phyloP scores from a whole-genome alignment of 2,329 filamentous ascomycete species.

The Xylariales sp. region DNA sequence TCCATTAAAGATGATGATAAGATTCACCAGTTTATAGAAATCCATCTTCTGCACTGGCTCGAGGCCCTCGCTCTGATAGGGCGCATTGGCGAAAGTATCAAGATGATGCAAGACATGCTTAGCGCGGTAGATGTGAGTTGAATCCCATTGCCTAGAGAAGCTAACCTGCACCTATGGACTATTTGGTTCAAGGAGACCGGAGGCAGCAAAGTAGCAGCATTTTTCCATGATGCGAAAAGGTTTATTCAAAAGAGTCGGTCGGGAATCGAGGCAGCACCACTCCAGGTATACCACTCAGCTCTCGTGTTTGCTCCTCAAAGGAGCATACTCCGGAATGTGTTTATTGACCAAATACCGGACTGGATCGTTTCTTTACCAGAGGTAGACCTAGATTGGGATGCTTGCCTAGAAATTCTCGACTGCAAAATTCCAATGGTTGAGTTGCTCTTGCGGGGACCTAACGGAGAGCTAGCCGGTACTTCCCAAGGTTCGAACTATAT shows the following conservation, averaged over 20 bases:
- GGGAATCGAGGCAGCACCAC: slow-evolving; percentile 20
- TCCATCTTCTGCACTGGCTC: slow-evolving; percentile 36
- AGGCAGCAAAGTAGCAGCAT: slow-evolving; percentile 6
- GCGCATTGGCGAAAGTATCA: slow-evolving; percentile 12
- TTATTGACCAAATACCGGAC: too few relatives aligned
- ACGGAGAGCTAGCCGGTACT: too few relatives aligned
- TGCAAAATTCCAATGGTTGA: too few relatives aligned
- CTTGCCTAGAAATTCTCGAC: too few relatives aligned
- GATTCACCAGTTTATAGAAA: slow-evolving; percentile 28
- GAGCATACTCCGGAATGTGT: slow-evolving; percentile 19
- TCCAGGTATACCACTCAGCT: slow-evolving; percentile 28
- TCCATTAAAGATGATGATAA: slow-evolving; percentile 20
- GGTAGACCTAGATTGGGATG: too few relatives aligned
- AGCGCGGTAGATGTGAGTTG: slow-evolving; percentile 8
- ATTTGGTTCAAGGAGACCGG: slow-evolving; percentile 1
- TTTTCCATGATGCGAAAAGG: slow-evolving; percentile 19
- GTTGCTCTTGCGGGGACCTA: too few relatives aligned
- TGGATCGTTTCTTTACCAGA: too few relatives aligned
- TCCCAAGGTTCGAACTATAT: too few relatives aligned
- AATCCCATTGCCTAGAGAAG: background rate
- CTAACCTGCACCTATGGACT: background rate
- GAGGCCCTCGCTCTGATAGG: slow-evolving; percentile 31
- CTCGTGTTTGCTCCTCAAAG: slow-evolving; percentile 23
- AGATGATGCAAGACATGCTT: slow-evolving; percentile 8
- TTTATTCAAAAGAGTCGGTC: slow-evolving; percentile 16